phyloP scores from a whole-genome alignment of 441 rosid species.

The Lepidium campestre region DNA sequence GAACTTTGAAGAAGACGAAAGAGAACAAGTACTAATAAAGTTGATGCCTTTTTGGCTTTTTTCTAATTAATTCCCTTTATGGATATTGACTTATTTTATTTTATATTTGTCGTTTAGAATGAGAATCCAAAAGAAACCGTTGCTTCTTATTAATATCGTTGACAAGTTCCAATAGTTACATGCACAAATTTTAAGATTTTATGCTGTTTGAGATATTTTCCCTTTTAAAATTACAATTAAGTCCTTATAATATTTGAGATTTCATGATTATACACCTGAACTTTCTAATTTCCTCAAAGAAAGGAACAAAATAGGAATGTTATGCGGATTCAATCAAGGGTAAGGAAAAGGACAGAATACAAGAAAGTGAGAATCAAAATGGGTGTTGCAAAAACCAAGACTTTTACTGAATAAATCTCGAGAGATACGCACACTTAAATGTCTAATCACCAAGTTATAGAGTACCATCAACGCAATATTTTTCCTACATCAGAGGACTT shows the following conservation, averaged over 20 bases:
- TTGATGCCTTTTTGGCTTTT: background rate
- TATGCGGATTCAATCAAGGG: too few species aligned
- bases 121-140: constrained; percentile 20
- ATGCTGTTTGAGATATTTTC: constrained; percentile 7
- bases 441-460: too few species aligned
- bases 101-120: constrained; percentile 1
- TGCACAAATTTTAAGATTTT: background rate
- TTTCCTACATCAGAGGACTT: background rate
- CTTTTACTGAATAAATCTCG: too few species aligned
- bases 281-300: too few species aligned
- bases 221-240: background rate
- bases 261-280: background rate
- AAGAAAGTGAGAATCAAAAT: too few species aligned
- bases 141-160: constrained; percentile 2
- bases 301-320: too few species aligned
- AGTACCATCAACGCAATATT: background rate
- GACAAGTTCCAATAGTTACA: constrained; percentile 8
- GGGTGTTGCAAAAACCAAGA: too few species aligned
- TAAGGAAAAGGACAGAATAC: too few species aligned
- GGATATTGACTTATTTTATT: background rate
- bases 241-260: background rate
- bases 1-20: background rate
- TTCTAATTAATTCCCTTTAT: background rate
- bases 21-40: constrained; percentile 3
- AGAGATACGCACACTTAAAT: too few species aligned